Evolutionary conservation across 768 basidiomycete genomes (phyloP).

Genomic region (Lactarius trivialis): DNA sequence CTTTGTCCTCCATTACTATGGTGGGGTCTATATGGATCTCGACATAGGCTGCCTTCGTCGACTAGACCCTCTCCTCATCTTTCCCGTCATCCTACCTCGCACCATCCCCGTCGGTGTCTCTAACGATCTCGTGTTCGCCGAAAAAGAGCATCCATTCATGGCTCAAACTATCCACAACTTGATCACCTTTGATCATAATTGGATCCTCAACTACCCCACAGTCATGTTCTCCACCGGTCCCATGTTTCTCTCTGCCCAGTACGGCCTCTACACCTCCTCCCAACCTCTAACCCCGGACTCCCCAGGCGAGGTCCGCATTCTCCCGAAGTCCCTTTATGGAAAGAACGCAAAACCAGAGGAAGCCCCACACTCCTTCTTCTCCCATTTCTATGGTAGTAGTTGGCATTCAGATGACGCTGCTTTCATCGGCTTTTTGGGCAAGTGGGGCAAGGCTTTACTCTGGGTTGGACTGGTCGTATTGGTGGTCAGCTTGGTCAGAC

Average conservation of each 20-base stretch:
- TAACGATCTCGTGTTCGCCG: constrained; percentile 94
- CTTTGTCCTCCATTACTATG: constrained; percentile 92
- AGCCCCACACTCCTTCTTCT: constrained; percentile 88
- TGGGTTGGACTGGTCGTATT: constrained; percentile 73
- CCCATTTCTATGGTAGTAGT: constrained; percentile 96
- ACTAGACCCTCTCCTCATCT: constrained; percentile 78
- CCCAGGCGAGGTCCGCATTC: constrained; percentile 75
- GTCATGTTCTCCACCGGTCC: constrained; percentile 99
- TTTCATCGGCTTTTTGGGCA: constrained; percentile 89
- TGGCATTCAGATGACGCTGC: constrained; percentile 98
- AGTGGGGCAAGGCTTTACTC: constrained; percentile 86
- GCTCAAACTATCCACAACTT: constrained; percentile 91
- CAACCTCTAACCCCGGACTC: constrained; percentile 47
- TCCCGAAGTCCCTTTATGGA: constrained; percentile 96
- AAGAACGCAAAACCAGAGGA: constrained; percentile 85
- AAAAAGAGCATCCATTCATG: constrained; percentile 81
- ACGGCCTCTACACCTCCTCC: constrained; percentile 75
- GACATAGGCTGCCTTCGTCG: constrained; percentile 90
- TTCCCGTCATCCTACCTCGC: constrained; percentile 85
- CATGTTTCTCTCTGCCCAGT: constrained; percentile 96
- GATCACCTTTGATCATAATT: constrained; percentile 85
- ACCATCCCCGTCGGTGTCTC: constrained; percentile 97
- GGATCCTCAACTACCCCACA: constrained; percentile 95
- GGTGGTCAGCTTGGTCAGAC: constrained; percentile 57
- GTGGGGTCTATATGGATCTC: constrained; percentile 93